These are phyloP conservation scores for Brasenia schreberi DNA, from an alignment of 164 flowering plant species.

Conservation along the genomic window DNA sequence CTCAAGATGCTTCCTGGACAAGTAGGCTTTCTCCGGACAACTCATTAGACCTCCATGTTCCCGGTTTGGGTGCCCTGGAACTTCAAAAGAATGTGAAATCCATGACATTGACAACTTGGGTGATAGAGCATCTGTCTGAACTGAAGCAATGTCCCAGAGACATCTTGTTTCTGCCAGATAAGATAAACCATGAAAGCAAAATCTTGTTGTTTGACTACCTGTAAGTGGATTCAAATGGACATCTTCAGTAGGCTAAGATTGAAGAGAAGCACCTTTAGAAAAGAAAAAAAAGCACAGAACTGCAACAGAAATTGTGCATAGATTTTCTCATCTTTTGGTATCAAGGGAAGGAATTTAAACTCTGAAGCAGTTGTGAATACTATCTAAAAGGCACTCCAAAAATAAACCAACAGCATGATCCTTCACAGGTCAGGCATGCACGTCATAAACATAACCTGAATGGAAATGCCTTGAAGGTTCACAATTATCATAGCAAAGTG, in stretches of 20 bases:
- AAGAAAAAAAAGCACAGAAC: too few relatives aligned
- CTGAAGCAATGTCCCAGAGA: slow-evolving; percentile 48
- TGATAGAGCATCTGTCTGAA: slow-evolving; percentile 28
- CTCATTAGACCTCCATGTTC: slow-evolving; percentile 74
- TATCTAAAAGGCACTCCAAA: too few relatives aligned
- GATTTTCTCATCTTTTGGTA: neutral
- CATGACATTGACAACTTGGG: slow-evolving; percentile 37
- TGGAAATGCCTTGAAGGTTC: too few relatives aligned
- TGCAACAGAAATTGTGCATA: too few relatives aligned
- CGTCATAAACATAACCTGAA: too few relatives aligned
- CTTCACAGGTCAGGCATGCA: too few relatives aligned
- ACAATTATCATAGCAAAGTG: too few relatives aligned
- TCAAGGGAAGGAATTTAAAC: neutral
- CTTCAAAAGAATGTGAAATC: slow-evolving; percentile 34
- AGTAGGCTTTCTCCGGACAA: slow-evolving; percentile 60
- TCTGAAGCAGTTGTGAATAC: neutral
- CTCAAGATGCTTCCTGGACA: slow-evolving; percentile 17
- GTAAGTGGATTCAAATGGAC: neutral
- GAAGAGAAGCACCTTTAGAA: neutral
- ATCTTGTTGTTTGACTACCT: slow-evolving; percentile 15
- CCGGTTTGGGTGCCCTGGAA: slow-evolving; percentile 25
- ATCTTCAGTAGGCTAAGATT: neutral
- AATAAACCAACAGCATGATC: too few relatives aligned
- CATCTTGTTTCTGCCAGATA: slow-evolving; percentile 69
- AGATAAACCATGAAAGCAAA: slow-evolving; percentile 33